A percentile compares a stretch with the other conserved stretches of the same genome.
Evolutionary conservation across 2,329 filamentous ascomycete species (phyloP).

Genomic region (Cordyceps pruinosa): DNA sequence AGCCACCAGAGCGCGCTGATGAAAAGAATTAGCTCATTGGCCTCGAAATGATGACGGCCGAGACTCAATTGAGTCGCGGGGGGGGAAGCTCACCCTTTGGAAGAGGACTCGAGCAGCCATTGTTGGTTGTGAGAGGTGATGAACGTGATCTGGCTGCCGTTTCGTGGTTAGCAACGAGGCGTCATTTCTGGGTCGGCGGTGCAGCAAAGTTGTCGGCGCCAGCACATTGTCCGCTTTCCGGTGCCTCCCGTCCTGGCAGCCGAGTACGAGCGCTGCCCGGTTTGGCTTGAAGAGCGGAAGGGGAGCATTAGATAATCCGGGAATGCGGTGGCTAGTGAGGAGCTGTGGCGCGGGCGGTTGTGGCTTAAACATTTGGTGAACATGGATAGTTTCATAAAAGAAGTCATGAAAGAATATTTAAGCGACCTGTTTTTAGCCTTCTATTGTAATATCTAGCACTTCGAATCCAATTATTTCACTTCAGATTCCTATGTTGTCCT

Average conservation of each 20-base stretch:
- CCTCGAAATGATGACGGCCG: not conserved
- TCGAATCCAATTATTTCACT: no score
- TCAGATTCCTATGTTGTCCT: no score
- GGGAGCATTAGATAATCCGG: conserved; percentile 2
- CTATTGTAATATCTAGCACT: no score
- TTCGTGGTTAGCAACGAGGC: conserved; percentile 4
- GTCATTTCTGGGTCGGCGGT: conserved; percentile 11
- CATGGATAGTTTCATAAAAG: no score
- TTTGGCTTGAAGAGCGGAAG: conserved; percentile 2
- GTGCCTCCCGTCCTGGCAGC: not conserved
- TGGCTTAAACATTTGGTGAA: not conserved
- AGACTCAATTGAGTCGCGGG: not conserved
- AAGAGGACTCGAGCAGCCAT: conserved; percentile 14
- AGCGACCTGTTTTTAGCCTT: no score
- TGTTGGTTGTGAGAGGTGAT: not conserved
- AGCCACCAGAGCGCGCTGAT: conserved; percentile 45
- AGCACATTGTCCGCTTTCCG: conserved; percentile 12
- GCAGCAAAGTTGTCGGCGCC: conserved; percentile 10
- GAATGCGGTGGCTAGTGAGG: not conserved
- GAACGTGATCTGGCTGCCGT: not conserved
- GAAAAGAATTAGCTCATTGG: conserved; percentile 23
- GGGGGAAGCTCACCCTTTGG: conserved; percentile 1
- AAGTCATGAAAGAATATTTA: no score
- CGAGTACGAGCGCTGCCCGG: not conserved
- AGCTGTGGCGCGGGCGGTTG: not conserved